Evolutionary conservation across 331 rosid species (phyloP), one percentile per base, ranked within the genome.

Genomic region (Quercus tomentella): DNA sequence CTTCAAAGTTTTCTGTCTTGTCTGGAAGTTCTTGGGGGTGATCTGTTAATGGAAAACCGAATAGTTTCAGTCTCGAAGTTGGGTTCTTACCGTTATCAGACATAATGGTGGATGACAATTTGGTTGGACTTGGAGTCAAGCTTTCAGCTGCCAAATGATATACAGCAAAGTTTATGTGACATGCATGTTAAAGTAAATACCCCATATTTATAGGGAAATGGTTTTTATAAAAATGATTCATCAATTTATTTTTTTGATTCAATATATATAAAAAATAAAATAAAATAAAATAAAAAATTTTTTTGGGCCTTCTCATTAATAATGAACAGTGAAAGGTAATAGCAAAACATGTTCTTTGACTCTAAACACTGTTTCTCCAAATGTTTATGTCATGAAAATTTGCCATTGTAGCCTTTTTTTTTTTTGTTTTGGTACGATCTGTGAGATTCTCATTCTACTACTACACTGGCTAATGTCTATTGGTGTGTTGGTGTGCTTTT

Each of bases 1-100:
- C 82, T 15, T 52, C 90, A 11, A 66, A 2, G 26, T 72, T 75
- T 16, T 62, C n/a, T 33, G 66, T 30, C 17, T 52, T 82, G 49
- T 72, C 87, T 51, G 74, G 51, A 52, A 54, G 3, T 58, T 86
- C 89, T 41, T 84, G 83, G 6, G 74, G 80, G 62, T 86, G 74
- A 77, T 71, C 63, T 12, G 70, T 84, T 75, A 91, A 75, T 41
- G 88, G 85, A 62, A 88, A 86, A 16, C 89, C 91, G 25, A 87
- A 88, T 2, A 87, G 81, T 75, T 77, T 88, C 4, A 87, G 84
- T 15, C 73, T 22, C 37, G 84, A 80, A 2, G 57, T 67, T 1
- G 70, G 55, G 41, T 56, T 82, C 4, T 51, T 77, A 65, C 72
- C 78, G 33, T 51, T 77, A 65, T 72, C 78, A 26, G 85, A 80